Base-by-base conservation (phyloP, 495 filamentous ascomycete species). In the Friedmanniomyces endolithicus region DNA sequence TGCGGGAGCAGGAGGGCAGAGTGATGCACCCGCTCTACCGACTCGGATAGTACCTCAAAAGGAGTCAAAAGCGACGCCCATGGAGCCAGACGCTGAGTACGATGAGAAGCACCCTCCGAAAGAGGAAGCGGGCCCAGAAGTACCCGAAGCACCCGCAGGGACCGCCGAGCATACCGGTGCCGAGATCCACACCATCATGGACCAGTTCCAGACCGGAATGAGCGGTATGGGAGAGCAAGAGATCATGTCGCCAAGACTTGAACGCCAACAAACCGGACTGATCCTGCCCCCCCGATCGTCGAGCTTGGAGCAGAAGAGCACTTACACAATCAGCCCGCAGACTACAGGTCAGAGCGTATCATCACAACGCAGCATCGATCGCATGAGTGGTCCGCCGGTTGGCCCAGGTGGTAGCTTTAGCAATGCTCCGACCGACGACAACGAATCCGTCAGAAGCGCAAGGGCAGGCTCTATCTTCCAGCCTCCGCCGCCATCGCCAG, bases 181-280 rank as follows among this genome's bases (percentile, higher is more conserved):
- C 0, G 92, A 96, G 65, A 96, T 98, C 48, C 87, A 96, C 68
- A 94, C 77, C 63, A 96, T 98, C 58, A 95, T 98, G 84, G 89
- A 89, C 57, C 84, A 83, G 47, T 71, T 72, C 35, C 58, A 70
- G 20, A 63, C 84, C 60, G 78, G 78, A 19, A 77, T 78, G 1
- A 78, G 79, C 48, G 84, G 79, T 11, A 81, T 76, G 11, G 81
- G 74, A 27, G 76, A 80, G 52, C 78, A 87, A 11, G 85, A 88
- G 67, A 85, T 89, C 57, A 86, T 88, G 83, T 87, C 87, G 47
- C 86, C 89, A 16, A 77, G 82, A 14, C 67, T 90, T 23, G 86
- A 85, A 67, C 73, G 85, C 41, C 82, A 83, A 35, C 83, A 80
- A 29, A 82, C 87, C 47, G 73, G 86, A 48, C 72, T 88, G 39